These are phyloP conservation scores for Salix udensis DNA, from an alignment of 345 rosid species.

Conservation along the genomic window DNA sequence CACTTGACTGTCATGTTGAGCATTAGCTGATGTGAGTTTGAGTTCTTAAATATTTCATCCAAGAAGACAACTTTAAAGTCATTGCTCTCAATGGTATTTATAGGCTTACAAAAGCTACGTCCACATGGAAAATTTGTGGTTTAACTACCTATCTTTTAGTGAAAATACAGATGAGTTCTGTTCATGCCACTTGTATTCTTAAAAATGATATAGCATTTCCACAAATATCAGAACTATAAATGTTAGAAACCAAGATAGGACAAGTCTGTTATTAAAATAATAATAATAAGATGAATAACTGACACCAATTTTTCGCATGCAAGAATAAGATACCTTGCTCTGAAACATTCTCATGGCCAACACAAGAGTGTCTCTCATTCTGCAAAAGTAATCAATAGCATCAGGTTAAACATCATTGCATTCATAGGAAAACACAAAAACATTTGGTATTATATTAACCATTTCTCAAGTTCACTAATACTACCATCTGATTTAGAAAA, in stretches of 20 bases:
- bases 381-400: constrained; percentile 4
- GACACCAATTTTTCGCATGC: not conserved
- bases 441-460: not conserved
- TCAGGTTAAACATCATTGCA: not conserved
- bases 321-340: constrained; percentile 20
- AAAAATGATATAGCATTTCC: too few species aligned
- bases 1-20: not conserved
- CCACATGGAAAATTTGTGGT: not conserved
- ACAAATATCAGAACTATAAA: not conserved
- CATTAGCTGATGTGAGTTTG: not conserved
- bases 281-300: not conserved
- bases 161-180: not conserved
- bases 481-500: too few species aligned
- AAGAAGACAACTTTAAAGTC: not conserved
- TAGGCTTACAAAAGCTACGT: not conserved
- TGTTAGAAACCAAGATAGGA: not conserved
- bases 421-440: not conserved
- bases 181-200: not conserved
- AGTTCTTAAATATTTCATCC: too few species aligned
- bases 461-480: too few species aligned
- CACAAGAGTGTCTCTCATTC: constrained; percentile 27
- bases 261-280: not conserved
- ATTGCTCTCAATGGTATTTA: not conserved
- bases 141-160: not conserved
- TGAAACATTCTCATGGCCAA: constrained; percentile 29